Evolutionary conservation across 257 asterid genomes (phyloP).

Genomic region (Nyctanthes arbortristis): DNA sequence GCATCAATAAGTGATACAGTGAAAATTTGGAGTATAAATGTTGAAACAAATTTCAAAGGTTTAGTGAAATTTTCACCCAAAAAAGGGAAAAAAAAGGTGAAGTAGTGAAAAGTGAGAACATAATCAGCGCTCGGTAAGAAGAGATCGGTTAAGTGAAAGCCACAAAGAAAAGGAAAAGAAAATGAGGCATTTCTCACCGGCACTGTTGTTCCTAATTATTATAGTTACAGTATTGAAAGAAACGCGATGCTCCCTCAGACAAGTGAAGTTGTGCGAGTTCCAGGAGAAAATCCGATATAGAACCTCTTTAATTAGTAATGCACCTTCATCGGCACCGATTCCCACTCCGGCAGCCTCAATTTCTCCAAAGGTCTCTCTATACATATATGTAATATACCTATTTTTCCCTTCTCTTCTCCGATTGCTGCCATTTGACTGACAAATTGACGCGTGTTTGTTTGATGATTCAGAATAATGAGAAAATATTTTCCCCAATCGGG

Average conservation of each 20-base stretch:
- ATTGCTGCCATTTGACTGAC: neutral
- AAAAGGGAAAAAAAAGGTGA: no score
- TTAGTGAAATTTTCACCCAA: no score
- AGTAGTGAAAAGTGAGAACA: no score
- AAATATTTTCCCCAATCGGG: conserved; percentile 56
- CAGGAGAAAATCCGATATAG: conserved; percentile 35
- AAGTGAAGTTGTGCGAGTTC: conserved; percentile 41
- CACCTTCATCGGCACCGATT: conserved; percentile 10
- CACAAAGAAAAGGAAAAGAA: conserved; percentile 2
- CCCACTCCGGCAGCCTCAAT: conserved; percentile 25
- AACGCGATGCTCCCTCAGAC: conserved; percentile 36
- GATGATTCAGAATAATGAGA: conserved; percentile 44
- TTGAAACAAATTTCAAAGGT: no score
- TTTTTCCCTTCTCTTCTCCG: neutral
- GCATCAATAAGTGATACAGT: no score
- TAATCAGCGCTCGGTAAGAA: no score
- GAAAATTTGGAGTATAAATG: no score
- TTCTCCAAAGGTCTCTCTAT: conserved; percentile 47
- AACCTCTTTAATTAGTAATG: neutral
- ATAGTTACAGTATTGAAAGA: conserved; percentile 15
- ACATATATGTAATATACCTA: neutral
- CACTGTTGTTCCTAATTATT: conserved; percentile 14
- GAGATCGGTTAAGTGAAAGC: no score
- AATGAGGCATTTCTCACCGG: conserved; percentile 19
- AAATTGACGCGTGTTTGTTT: neutral